phyloP scores from a whole-genome alignment of 768 basidiomycete species.

The Suillus brevipes region DNA sequence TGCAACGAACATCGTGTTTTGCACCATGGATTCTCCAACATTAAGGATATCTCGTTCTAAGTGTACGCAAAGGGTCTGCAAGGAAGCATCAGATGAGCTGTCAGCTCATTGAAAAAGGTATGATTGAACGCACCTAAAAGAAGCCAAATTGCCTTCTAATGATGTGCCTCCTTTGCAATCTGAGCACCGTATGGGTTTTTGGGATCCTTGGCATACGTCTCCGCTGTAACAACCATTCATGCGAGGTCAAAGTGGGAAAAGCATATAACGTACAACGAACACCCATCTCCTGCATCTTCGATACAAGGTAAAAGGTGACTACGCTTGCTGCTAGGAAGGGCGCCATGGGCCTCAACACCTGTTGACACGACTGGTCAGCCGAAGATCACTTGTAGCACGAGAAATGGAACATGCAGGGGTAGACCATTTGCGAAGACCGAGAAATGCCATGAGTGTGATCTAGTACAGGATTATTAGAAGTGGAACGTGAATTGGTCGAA shows the following conservation, averaged over 20 bases:
- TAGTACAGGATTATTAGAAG: too few species aligned
- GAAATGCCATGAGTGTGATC: not conserved
- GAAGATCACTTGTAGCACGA: not conserved
- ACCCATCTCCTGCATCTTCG: not conserved
- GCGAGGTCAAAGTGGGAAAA: not conserved
- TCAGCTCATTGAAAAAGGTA: not conserved
- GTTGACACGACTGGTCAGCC: too few species aligned
- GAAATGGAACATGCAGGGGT: not conserved
- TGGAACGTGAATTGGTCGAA: not conserved
- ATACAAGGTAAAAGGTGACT: not conserved
- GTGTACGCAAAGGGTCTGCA: not conserved
- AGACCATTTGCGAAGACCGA: too few species aligned
- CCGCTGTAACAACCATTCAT: not conserved
- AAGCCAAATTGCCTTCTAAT: not conserved
- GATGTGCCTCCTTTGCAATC: not conserved
- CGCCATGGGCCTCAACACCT: too few species aligned
- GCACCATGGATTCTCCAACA: not conserved
- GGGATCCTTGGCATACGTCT: not conserved
- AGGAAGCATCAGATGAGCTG: not conserved
- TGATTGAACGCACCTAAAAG: not conserved
- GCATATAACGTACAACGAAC: not conserved
- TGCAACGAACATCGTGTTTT: not conserved
- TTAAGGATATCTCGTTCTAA: not conserved
- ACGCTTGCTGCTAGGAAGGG: not conserved
- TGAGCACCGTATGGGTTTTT: not conserved